Evolutionary conservation across 805 yeast species (phyloP), one percentile per base, ranked within the genome.

Genomic region (Starmera quercuum): DNA sequence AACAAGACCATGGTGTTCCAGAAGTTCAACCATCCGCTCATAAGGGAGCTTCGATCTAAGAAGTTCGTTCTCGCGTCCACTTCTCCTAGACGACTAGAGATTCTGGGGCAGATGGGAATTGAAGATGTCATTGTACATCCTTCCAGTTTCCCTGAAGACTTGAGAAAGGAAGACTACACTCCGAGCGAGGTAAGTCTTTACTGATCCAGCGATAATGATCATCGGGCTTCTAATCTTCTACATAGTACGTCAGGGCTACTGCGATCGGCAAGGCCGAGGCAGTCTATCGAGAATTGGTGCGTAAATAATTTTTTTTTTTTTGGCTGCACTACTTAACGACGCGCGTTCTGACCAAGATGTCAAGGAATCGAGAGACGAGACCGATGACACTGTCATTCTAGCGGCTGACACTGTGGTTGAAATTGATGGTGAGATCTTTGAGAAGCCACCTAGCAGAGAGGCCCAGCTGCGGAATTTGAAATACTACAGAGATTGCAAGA

Each of bases 331-430:
- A 19, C 10, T 7, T 18, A n/a, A 21, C 12, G 6, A 40, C 20
- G 25, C 17, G 35, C 20, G 19, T 19, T 31, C 7, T 5, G 11
- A 12, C 12, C 20, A 4, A 20, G 5, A 25, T 15, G 13, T 14
- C 14, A 12, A 31, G 34, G 29, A 25, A 18, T 6, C 20, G 3
- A 53, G 59, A 44, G 54, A 49, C 24, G 59, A 57, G 30, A 46
- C 53, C 3, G 30, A 32, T 5, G 37, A 49, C 11, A 48, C 51
- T 6, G 38, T 66, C 4, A 42, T 72, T 4, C 48, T 81, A 7
- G 67, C 95, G 2, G 90, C 96, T 1, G 98, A 90, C 56, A 90
- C 98, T 0, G 61, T 76, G 2, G 71, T 92, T 12, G 73, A 73
- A 25, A 66, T 73, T 34, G 64, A 73, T 25, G 79, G 77, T 2